Base-by-base conservation (phyloP, 2,329 filamentous ascomycete genomes). In the Pseudogymnoascus destructans region DNA sequence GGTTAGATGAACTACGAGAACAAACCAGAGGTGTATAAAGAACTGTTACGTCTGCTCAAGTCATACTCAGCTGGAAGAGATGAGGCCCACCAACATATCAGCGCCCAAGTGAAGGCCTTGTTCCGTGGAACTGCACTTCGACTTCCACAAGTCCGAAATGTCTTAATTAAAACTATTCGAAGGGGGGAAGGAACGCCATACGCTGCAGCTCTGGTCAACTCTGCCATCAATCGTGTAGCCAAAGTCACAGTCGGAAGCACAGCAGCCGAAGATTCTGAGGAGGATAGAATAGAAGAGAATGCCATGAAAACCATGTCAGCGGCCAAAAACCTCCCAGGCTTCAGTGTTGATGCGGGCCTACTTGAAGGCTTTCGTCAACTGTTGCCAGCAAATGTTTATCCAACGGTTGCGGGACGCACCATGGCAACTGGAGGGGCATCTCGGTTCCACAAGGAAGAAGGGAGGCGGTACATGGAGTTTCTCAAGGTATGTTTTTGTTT, bases 131-230 rank as follows among this genome's bases (percentile, higher is more conserved):
- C n/a, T 11, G n/a, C 5, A 52, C n/a, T 15, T 17, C n/a, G 30
- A 9, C 2, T 52, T 11, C 8, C 42, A 1, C 8, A 7, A 17
- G n/a, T 52, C 23, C 42, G 13, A 27, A 2, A 10, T 27, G 23
- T 15, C n/a, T 27, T 52, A 27, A 52, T 8, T 10, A n/a, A 25
- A 5, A 30, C 42, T 15, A 9, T 52, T 30, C 42, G n/a, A 10
- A 17, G 11, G n/a, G 42, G 15, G 42, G 27, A 23, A 25, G 42
- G 5, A 11, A 30, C 42, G 3, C 23, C 23, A 6, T 52, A 52
- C 23, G 42, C 42, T 52, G 42, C 23, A 27, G n/a, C 42, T 52
- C 42, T 52, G n/a, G 42, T 52, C 23, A 27, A 52, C n/a, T 52
- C 42, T 9, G 42, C 23, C 42, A 52, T 52, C 8, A 52, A 52